Percentiles rank a stretch among this genome's conserved stretches.
These are phyloP conservation scores for Picea mariana DNA, from an alignment of 83 land plant genomes.

Conservation along the genomic window DNA sequence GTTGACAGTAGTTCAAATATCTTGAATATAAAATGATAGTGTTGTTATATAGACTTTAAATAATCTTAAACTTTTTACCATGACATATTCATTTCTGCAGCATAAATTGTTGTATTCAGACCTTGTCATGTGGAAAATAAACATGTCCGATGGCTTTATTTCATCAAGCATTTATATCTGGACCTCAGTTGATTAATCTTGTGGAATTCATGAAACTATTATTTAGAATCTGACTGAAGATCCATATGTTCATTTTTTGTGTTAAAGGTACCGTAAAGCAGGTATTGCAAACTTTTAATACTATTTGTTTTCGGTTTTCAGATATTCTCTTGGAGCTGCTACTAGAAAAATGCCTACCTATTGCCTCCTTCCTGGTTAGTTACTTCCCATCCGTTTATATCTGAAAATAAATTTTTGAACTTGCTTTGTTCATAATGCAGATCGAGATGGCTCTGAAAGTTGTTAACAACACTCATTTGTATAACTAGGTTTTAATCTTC, in stretches of 20 bases:
- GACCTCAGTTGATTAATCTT: neutral
- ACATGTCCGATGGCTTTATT: neutral
- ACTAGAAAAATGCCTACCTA: neutral
- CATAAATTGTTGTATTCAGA: neutral
- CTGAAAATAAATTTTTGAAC: neutral
- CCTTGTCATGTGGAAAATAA: no score
- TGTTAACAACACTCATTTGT: neutral
- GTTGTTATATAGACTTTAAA: neutral
- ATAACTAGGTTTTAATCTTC: neutral
- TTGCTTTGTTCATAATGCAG: neutral
- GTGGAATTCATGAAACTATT: neutral
- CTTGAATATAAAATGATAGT: no score
- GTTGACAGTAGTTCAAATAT: no score
- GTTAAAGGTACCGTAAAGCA: neutral
- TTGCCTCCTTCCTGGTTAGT: slow-evolving; percentile 8
- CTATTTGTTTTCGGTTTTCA: neutral
- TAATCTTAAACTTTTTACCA: neutral
- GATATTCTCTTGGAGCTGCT: slow-evolving; percentile 16
- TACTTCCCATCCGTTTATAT: neutral
- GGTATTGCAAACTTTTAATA: neutral
- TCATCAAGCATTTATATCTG: neutral
- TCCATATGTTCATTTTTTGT: neutral
- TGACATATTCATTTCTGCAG: neutral
- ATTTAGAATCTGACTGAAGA: neutral
- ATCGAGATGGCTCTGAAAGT: neutral